Percentiles rank a stretch among this genome's conserved stretches.
Evolutionary conservation across 2,329 filamentous ascomycete genomes (phyloP).

Genomic region (Cryphonectria nitschkei): DNA sequence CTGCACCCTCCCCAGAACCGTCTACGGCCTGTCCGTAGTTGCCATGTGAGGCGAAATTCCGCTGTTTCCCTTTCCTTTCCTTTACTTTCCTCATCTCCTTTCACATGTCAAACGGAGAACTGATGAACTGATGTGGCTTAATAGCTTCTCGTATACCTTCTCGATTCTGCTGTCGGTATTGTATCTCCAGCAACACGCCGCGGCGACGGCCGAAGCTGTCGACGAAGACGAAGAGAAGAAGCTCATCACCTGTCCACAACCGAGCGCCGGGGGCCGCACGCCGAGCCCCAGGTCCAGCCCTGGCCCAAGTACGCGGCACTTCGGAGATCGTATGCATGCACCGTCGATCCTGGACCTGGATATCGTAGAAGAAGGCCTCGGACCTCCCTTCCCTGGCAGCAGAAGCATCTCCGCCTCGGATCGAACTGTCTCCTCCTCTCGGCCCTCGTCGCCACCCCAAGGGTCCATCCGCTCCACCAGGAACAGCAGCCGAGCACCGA

Average conservation of each 20-base stretch:
- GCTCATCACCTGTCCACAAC: not conserved
- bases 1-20: slow-evolving; percentile 29
- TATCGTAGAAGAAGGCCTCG: not conserved
- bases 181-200: slow-evolving; percentile 20
- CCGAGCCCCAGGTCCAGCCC: not conserved
- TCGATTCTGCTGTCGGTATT: slow-evolving; percentile 27
- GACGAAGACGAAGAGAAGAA: slow-evolving; percentile 21
- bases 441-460: slow-evolving; percentile 18
- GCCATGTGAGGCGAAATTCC: slow-evolving; percentile 30
- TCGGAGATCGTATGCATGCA: not conserved
- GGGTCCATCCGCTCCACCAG: slow-evolving; percentile 17
- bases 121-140: not conserved
- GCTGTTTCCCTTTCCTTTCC: not conserved
- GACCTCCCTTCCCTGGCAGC: slow-evolving; percentile 8
- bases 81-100: not conserved
- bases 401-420: not conserved
- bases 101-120: not conserved
- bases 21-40: slow-evolving; percentile 29
- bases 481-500: slow-evolving; percentile 2
- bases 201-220: not conserved
- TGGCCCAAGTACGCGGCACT: not conserved
- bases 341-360: slow-evolving; percentile 16
- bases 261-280: not conserved
- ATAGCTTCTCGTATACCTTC: slow-evolving; percentile 31
- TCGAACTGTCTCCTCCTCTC: slow-evolving; percentile 1